Percentiles rank a stretch among this genome's conserved stretches.
Conservation (phyloP, 2,329 filamentous ascomycete species). For the Spiromastix sp. region DNA sequence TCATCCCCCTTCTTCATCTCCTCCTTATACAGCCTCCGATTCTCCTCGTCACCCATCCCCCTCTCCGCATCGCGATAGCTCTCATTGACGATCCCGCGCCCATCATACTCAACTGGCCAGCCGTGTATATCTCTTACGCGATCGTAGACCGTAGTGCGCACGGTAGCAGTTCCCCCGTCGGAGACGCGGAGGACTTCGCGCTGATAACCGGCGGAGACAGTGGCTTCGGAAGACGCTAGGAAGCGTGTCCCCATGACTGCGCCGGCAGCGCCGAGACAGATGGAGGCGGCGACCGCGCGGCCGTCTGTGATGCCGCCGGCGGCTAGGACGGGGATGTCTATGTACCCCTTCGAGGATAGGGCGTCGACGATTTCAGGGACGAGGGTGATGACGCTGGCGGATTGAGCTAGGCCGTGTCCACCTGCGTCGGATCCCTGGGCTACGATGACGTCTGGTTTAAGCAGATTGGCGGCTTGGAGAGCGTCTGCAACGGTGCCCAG, state of each 20-base stretch:
- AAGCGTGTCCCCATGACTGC: slow-evolving; percentile 55
- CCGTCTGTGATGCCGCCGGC: slow-evolving; percentile 46
- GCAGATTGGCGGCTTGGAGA: slow-evolving; percentile 23
- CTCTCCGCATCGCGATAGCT: slow-evolving; percentile 37
- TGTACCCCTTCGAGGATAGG: slow-evolving; percentile 16
- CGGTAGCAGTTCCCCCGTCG: slow-evolving; percentile 44
- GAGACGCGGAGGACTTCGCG: slow-evolving; percentile 37
- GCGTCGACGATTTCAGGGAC: slow-evolving; percentile 42
- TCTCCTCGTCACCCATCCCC: slow-evolving; percentile 31
- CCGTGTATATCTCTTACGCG: slow-evolving; percentile 42
- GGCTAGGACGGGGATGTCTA: slow-evolving; percentile 37
- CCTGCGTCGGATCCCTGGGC: slow-evolving; percentile 46
- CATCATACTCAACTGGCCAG: slow-evolving; percentile 50
- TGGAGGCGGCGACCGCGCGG: slow-evolving; percentile 39
- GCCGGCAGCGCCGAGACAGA: slow-evolving; percentile 44
- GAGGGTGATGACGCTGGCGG: slow-evolving; percentile 38
- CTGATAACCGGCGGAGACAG: slow-evolving; percentile 40
- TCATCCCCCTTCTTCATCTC: slow-evolving; percentile 40
- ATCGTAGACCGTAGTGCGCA: slow-evolving; percentile 44
- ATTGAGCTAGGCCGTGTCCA: slow-evolving; percentile 39
- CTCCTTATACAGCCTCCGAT: slow-evolving; percentile 33
- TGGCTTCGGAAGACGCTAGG: slow-evolving; percentile 42
- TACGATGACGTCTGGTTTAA: slow-evolving; percentile 41
- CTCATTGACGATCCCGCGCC: slow-evolving; percentile 47
- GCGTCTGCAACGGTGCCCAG: slow-evolving; percentile 41